Evolutionary conservation across 768 basidiomycete genomes (phyloP), one percentile per base, ranked within the genome.

Genomic region (Panaeolus cyanescens): DNA sequence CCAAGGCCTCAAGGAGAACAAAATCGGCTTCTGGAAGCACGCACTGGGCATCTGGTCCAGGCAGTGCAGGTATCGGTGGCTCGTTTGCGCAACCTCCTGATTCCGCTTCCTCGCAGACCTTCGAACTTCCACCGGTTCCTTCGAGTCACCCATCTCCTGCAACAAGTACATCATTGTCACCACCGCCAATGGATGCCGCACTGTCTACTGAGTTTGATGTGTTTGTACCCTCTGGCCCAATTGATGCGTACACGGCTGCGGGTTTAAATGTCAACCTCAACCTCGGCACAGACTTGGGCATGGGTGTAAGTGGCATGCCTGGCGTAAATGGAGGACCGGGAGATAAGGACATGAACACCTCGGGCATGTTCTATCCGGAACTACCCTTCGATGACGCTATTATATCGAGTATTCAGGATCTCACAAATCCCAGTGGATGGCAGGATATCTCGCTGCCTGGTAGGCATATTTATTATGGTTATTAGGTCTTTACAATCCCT

Each of bases 301-400:
- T 56, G 32, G 25, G 37, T 15, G 34, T 33, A 4, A 54, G 40
- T n/a, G 39, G 34, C 32, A 13, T 30, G 4, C 25, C 10, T 28
- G 45, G 45, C n/a, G 45, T 50, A 13, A 28, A 25, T 28, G 45
- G 19, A 12, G 12, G 9, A 2, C 12, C 19, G 22, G 39, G 25
- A 8, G 45, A 50, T 28, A 50, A 50, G n/a, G 25, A 12, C 9
- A 50, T 50, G 45, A 28, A 50, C 45, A 28, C 22, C 33, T 7
- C 6, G 6, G 57, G 53, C 3, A 79, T 83, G 65, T 84, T 86
- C 73, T 78, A 83, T 34, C 78, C 85, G 1, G 78, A 83, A 12
- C 75, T 88, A 65, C 79, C 81, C 2, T 86, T 86, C 65, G 86
- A 90, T 65, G 74, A 78, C 17, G 84, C 85, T 37, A 81, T 89